Base-by-base conservation (phyloP, 2,329 filamentous ascomycete species). In the Mycogone perniciosa region DNA sequence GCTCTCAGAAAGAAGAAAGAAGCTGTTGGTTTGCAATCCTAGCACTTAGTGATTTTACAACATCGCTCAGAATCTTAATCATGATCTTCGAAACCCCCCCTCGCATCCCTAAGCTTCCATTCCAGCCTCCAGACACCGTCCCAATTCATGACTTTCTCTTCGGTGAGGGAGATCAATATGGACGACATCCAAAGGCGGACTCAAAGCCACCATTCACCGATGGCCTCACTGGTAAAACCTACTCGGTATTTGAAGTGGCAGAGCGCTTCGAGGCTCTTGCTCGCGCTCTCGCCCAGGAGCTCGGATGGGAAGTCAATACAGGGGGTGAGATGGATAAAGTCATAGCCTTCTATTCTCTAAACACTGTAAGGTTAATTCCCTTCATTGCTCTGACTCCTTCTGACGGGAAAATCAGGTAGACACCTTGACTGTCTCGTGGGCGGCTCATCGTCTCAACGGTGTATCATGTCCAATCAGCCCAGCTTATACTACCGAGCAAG, bases 301-400 rank as follows among this genome's bases (percentile, higher is more conserved):
- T 91, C 51, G 83, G 80, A 48, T 89, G 86, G 80, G 63, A 75
- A n/a, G 79, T 84, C 2, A 85, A 88, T 57, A 64, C 80, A 46
- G 86, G 84, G 5, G 79, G 80, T 0, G 85, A 89, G 61, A 90
- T 84, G 81, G 86, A 91, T 58, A 91, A 90, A 67, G 83, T 89
- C 20, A 69, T 86, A 40, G 83, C 76, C 4, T 73, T 89, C 35
- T 91, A 87, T 67, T 83, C 82, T 26, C 65, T 88, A 54, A 93
- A 92, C 61, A 85, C 86, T 34, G 66, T 73, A 56, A 54, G 63
- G 7, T 8, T 4, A 11, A 27, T 9, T 5, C 44, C 2, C 7
- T 34, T 41, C 11, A 26, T 8, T 2, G 9, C 13, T 10, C 20
- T 43, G 29, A 30, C 20, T 11, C 4, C 9, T 29, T 30, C 4